Base-by-base conservation (phyloP, 176 grass and related monocot genomes). In the Neostapfia colusana region DNA sequence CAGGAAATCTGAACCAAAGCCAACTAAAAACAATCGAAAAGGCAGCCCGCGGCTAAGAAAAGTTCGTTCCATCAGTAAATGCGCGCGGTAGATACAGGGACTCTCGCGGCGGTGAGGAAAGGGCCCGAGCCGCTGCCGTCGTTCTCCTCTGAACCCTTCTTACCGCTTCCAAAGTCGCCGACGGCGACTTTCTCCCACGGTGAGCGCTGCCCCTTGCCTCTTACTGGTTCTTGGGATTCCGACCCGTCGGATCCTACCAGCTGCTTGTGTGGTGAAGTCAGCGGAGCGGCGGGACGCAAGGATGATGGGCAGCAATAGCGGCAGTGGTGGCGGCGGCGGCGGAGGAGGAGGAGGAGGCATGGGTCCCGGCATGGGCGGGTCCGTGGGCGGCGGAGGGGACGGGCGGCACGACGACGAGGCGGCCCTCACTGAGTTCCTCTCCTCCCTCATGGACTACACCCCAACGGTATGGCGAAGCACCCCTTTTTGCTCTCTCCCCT, bases 371-470 rank as follows among this genome's bases (percentile, higher is more conserved):
- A 87, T 87, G 79, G 65, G 72, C 24, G 51, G 48, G 10, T 50
- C 61, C 26, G 65, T 83, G 70, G 73, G 69, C 27, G 72, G 48
- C 23, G 85, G 82, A 1, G 87, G 82, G 15, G 95, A 94, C 27
- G 85, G 84, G 23, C 74, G 91, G 8, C 91, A 94, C 70, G 87
- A 98, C 53, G 95, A 98, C 67, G 95, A 98, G 65, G 74, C 85
- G 2, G 85, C 62, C 28, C 87, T 99, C 73, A 95, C 89, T 11
- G 95, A 99, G 69, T 99, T 99, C 76, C 88, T 97, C 44, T 86
- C 93, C 56, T 93, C 93, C 59, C 93, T 97, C 74, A 97, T 97
- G 93, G 95, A 95, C 67, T 99, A 99, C 80, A 92, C 89, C 41
- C 91, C 91, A 17, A 98, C 87, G 61, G 95, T 94, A 86, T 13